Base-by-base conservation (phyloP, 1,139 yeast species). In the Nakaseomyces delphensis region DNA sequence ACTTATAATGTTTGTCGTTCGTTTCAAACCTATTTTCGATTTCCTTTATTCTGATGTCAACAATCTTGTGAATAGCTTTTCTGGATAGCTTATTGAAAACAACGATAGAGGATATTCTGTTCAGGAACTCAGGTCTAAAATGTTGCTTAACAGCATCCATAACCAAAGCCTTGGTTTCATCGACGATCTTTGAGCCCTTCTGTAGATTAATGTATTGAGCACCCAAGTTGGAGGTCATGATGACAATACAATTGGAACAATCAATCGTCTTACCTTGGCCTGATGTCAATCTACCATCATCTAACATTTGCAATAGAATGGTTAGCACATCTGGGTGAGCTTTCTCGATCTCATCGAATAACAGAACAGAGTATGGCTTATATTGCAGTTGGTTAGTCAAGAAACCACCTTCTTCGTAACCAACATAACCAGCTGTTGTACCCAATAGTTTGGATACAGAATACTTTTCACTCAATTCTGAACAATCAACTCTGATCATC, bases 271-370 rank as follows among this genome's bases (percentile, higher is more conserved):
- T 87, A 59, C 98, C 98, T 60, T 84, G 87, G 42, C 95, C 86
- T 19, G 95, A 83, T 20, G 96, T 85, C 45, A 93, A 79, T 66
- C 96, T 79, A 59, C 98, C 99, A 64, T 93, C 99, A 60, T 93
- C 99, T 49, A 91, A 71, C 65, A 91, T 77, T 63, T 91, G 98
- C 55, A 91, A 72, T 56, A 91, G 71, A 16, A 91, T 80, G 4
- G 96, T 93, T 63, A 91, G 73, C 2, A 93, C 98, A 63, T 91
- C 97, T 1, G 98, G 98, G 2, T 96, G 95, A n/a, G 98, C 99
- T 67, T 91, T 91, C 61, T 91, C 98, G 45, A 91, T 95, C 67
- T 91, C 98, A 67, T 91, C 98, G 59, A 91, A 91, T 51, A 91
- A 71, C 24, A 91, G 76, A 21, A 93, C 98, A 4, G 97, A 84